These are phyloP conservation scores for Decorospora gaudefroyi DNA, from an alignment of 2,329 filamentous ascomycete genomes.

Conservation along the genomic window DNA sequence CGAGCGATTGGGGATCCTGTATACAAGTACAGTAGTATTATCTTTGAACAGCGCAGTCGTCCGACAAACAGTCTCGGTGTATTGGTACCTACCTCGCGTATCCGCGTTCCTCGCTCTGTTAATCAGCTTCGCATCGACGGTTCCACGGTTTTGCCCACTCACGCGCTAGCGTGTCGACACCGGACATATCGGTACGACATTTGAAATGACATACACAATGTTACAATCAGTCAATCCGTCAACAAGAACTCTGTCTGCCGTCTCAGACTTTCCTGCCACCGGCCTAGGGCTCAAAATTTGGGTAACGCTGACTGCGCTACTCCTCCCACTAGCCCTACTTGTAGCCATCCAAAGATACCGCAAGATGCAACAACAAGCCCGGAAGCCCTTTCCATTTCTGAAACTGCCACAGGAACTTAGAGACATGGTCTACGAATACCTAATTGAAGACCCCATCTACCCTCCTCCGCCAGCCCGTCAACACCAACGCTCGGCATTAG, in stretches of 20 bases:
- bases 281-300: background rate
- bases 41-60: background rate
- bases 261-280: background rate
- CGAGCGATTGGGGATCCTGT: background rate
- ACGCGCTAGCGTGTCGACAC: too few relatives aligned
- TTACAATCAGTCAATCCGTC: background rate
- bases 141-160: too few relatives aligned
- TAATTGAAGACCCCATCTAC: slow-evolving; percentile 40
- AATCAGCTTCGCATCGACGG: too few relatives aligned
- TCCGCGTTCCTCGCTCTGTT: background rate
- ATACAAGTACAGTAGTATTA: slow-evolving; percentile 1
- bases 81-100: background rate
- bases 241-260: background rate
- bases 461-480: slow-evolving; percentile 23
- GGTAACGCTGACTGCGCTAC: slow-evolving; percentile 13
- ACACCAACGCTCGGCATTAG: slow-evolving; percentile 16
- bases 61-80: background rate
- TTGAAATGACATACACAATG: slow-evolving; percentile 1
- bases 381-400: slow-evolving; percentile 36
- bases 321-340: slow-evolving; percentile 17
- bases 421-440: slow-evolving; percentile 41
- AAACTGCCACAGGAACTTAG: slow-evolving; percentile 40
- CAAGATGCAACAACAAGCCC: slow-evolving; percentile 27
- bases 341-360: slow-evolving; percentile 17
- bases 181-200: too few relatives aligned